These are phyloP conservation scores for Microcera coccophila DNA, from an alignment of 2,329 filamentous ascomycete species.

Conservation along the genomic window DNA sequence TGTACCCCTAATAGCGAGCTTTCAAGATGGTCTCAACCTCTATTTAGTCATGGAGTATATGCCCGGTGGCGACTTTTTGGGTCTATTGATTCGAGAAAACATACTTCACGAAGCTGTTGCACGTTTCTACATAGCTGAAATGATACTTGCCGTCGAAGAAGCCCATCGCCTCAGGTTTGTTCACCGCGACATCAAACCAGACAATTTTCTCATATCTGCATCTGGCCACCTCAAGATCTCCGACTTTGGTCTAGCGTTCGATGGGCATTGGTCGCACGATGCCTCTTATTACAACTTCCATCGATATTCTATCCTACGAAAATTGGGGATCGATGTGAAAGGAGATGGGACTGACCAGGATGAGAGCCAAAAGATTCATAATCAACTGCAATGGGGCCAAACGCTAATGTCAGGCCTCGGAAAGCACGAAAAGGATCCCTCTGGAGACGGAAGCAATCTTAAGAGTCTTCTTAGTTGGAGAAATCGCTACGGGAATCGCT, in stretches of 20 bases:
- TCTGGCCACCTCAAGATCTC: constrained; percentile 92
- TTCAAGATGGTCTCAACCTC: constrained; percentile 78
- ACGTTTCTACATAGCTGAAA: constrained; percentile 88
- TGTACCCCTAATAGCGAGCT: constrained; percentile 80
- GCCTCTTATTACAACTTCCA: constrained; percentile 82
- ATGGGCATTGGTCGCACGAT: constrained; percentile 92
- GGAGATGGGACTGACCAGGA: constrained; percentile 70
- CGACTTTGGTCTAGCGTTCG: constrained; percentile 92
- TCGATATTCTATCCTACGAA: constrained; percentile 72
- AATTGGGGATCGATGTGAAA: constrained; percentile 66
- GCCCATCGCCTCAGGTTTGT: constrained; percentile 86
- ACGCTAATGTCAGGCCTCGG: constrained; percentile 29
- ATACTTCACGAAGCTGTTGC: constrained; percentile 74
- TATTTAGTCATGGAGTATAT: constrained; percentile 99
- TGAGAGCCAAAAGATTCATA: constrained; percentile 41
- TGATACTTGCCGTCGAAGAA: constrained; percentile 93
- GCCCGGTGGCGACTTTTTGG: constrained; percentile 92
- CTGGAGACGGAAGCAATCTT: constrained; percentile 28
- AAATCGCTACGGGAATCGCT: constrained; percentile 63
- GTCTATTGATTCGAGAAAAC: constrained; percentile 79
- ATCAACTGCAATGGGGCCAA: constrained; percentile 32
- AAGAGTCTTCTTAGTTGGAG: constrained; percentile 62
- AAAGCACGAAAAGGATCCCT: constrained; percentile 33
- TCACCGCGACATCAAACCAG: constrained; percentile 92
- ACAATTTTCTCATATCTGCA: constrained; percentile 89